Conservation (phyloP, 2,329 filamentous ascomycete species). For the Teratosphaeria nubilosa region DNA sequence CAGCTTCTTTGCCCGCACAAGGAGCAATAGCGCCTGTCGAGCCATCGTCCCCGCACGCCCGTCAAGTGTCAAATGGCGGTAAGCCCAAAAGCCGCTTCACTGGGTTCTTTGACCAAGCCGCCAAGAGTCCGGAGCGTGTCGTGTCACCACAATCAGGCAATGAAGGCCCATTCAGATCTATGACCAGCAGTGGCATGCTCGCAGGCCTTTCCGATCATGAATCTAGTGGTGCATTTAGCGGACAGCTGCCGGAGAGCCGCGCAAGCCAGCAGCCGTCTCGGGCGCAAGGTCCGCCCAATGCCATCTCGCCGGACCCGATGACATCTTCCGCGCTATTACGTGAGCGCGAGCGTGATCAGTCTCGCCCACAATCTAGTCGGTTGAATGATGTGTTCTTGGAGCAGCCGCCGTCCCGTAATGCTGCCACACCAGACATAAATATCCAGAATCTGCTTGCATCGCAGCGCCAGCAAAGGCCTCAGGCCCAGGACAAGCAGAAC, state of each 20-base stretch:
- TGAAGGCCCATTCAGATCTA: conserved; percentile 3
- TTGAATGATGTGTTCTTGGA: conserved; percentile 16
- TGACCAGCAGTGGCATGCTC: background rate
- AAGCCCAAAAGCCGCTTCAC: conserved; percentile 24
- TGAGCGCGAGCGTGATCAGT: conserved; percentile 10
- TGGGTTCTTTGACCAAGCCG: conserved; percentile 20
- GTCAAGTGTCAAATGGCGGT: conserved; percentile 14
- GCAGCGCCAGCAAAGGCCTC: conserved; percentile 31
- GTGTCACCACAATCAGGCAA: conserved; percentile 16
- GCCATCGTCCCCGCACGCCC: conserved; percentile 16
- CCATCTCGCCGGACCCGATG: conserved; percentile 13
- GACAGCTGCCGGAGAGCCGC: conserved; percentile 2
- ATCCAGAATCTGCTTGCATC: conserved; percentile 29
- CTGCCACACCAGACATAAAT: conserved; percentile 22
- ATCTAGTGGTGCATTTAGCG: conserved; percentile 2
- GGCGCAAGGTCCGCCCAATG: conserved; percentile 5
- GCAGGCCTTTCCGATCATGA: conserved; percentile 2
- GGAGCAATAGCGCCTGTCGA: conserved; percentile 4
- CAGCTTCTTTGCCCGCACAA: conserved; percentile 4
- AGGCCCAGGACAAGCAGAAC: conserved; percentile 39
- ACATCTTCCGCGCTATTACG: conserved; percentile 13
- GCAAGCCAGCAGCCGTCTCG: conserved; percentile 5
- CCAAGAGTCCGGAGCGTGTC: conserved; percentile 21
- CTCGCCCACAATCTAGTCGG: conserved; percentile 14
- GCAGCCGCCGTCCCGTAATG: conserved; percentile 19